A percentile compares a stretch with the other conserved stretches of the same genome.
Conservation (phyloP, 805 yeast genomes). For the Nakazawaea populi region DNA sequence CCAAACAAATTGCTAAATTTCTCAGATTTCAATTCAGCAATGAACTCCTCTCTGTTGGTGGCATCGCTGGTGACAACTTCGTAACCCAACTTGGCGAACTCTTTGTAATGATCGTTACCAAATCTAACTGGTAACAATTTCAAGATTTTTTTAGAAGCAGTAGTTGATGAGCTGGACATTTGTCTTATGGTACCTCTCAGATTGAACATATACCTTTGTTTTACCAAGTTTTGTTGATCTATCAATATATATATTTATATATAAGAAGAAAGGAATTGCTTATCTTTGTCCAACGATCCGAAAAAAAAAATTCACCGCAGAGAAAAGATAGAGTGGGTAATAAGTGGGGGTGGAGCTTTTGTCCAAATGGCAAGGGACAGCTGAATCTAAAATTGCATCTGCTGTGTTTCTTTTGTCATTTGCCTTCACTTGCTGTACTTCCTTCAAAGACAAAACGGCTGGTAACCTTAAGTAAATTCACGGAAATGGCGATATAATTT, state of each 20-base stretch:
- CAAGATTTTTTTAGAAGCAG: constrained; percentile 28
- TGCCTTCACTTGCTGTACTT: too few relatives aligned
- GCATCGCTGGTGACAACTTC: constrained; percentile 42
- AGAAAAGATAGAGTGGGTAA: background rate
- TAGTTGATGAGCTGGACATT: background rate
- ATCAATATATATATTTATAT: background rate
- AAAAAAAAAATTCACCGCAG: background rate
- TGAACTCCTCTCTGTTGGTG: constrained; percentile 32
- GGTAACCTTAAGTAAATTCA: too few relatives aligned
- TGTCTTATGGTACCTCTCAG: background rate
- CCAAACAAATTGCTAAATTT: constrained; percentile 29
- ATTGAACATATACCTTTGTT: background rate
- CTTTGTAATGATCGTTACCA: constrained; percentile 66
- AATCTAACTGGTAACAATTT: constrained; percentile 56
- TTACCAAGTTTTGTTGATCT: background rate
- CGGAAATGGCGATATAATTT: too few relatives aligned
- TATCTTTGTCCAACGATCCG: background rate
- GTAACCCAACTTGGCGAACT: constrained; percentile 36
- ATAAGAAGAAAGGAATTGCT: background rate
- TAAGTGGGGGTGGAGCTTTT: too few relatives aligned
- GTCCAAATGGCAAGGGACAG: too few relatives aligned
- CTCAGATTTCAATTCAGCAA: constrained; percentile 28
- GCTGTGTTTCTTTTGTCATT: too few relatives aligned
- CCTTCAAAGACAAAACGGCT: too few relatives aligned
- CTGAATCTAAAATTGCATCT: too few relatives aligned